Conservation (phyloP, 805 yeast genomes). For the Wickerhamiella spandovensis region DNA sequence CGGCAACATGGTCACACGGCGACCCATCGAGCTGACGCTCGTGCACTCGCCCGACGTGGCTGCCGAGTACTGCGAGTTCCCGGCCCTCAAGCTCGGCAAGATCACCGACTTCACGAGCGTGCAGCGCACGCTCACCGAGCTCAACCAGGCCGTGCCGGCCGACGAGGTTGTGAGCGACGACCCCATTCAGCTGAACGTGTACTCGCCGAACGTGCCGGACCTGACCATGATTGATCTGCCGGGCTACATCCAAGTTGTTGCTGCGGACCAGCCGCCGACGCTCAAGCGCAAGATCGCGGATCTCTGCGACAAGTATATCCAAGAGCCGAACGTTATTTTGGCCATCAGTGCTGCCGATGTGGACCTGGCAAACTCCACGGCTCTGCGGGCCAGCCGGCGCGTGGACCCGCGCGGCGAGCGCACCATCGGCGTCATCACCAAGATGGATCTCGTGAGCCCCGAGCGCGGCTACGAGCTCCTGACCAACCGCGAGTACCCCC, state of each 20-base stretch:
- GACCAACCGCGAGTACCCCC: slow-evolving; percentile 71
- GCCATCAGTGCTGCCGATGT: slow-evolving; percentile 98
- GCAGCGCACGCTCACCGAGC: slow-evolving; percentile 71
- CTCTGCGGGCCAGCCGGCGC: slow-evolving; percentile 72
- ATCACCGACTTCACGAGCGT: slow-evolving; percentile 81
- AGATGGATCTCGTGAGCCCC: slow-evolving; percentile 79
- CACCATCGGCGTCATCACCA: slow-evolving; percentile 92
- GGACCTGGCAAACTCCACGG: slow-evolving; percentile 91
- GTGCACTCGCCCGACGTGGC: slow-evolving; percentile 68
- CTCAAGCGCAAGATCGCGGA: slow-evolving; percentile 66
- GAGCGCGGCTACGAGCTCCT: slow-evolving; percentile 53
- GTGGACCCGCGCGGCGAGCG: slow-evolving; percentile 93
- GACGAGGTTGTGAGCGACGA: slow-evolving; percentile 79
- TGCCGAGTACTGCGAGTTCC: slow-evolving; percentile 85
- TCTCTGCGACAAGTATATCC: slow-evolving; percentile 73
- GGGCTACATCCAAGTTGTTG: slow-evolving; percentile 93
- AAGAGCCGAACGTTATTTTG: slow-evolving; percentile 82
- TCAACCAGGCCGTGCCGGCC: slow-evolving; percentile 85
- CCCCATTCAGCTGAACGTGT: slow-evolving; percentile 84
- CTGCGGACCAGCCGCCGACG: slow-evolving; percentile 86
- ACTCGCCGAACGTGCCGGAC: slow-evolving; percentile 86
- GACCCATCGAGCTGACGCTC: slow-evolving; percentile 91
- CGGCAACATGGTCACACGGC: slow-evolving; percentile 91
- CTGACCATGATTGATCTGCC: slow-evolving; percentile 90
- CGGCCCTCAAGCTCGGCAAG: slow-evolving; percentile 69